These are phyloP conservation scores for Pleurotus platypus DNA, from an alignment of 768 basidiomycete species.

Conservation along the genomic window DNA sequence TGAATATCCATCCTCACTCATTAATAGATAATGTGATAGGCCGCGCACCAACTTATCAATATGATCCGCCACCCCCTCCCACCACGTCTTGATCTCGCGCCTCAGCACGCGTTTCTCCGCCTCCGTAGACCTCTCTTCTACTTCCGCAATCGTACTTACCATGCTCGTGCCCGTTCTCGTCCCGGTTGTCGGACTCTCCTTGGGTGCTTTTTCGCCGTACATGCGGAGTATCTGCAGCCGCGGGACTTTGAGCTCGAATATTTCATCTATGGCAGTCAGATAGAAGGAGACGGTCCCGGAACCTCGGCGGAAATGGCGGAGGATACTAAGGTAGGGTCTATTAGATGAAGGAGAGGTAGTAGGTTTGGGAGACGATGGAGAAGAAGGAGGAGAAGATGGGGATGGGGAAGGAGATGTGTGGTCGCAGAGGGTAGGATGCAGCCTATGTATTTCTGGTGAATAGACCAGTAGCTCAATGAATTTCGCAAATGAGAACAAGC, in stretches of 20 bases:
- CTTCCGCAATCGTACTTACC: neutral
- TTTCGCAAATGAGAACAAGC: constrained; percentile 55
- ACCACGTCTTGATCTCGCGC: constrained; percentile 62
- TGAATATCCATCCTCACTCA: neutral
- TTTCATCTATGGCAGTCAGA: constrained; percentile 24
- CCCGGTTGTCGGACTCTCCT: neutral
- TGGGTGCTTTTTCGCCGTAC: constrained; percentile 11
- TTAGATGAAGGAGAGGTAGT: constrained; percentile 9
- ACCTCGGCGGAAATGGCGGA: constrained; percentile 30
- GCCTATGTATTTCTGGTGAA: constrained; percentile 29
- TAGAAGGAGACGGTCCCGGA: constrained; percentile 13
- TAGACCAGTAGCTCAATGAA: constrained; percentile 53
- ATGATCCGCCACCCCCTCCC: constrained; percentile 59
- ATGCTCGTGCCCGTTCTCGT: neutral
- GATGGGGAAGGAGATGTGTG: constrained; percentile 35
- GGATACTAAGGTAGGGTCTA: constrained; percentile 20
- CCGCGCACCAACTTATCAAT: constrained; percentile 55
- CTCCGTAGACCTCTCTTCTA: constrained; percentile 19
- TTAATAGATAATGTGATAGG: neutral
- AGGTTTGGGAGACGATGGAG: constrained; percentile 12
- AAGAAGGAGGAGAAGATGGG: constrained; percentile 28
- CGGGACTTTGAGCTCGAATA: constrained; percentile 63
- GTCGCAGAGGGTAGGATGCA: constrained; percentile 40
- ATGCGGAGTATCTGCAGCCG: constrained; percentile 48
- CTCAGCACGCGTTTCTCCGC: constrained; percentile 48